Conservation (phyloP, 2,329 filamentous ascomycete species). For the Cladophialophora chaetospira region DNA sequence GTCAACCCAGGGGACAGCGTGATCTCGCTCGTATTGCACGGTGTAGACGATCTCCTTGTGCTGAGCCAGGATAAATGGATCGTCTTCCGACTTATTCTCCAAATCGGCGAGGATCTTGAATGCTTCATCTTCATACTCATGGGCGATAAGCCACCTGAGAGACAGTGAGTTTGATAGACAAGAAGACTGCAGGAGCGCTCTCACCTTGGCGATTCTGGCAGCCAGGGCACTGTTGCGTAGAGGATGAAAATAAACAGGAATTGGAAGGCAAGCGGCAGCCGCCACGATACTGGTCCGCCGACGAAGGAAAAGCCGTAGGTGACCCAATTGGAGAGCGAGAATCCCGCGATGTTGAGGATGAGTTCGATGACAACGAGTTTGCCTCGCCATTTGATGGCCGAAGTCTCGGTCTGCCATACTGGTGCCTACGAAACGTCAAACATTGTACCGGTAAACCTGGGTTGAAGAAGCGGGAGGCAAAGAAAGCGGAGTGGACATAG, state of each 20-base stretch:
- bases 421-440: slow-evolving; percentile 55
- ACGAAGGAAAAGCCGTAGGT: slow-evolving; percentile 55
- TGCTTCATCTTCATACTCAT: slow-evolving; percentile 49
- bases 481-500: no score
- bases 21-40: slow-evolving; percentile 52
- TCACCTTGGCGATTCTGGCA: slow-evolving; percentile 47
- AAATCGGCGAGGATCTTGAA: slow-evolving; percentile 53
- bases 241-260: slow-evolving; percentile 54
- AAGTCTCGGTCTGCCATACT: slow-evolving; percentile 56
- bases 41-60: slow-evolving; percentile 52
- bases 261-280: slow-evolving; percentile 52
- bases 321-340: slow-evolving; percentile 55
- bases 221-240: slow-evolving; percentile 49
- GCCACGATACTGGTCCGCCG: slow-evolving; percentile 46
- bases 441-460: slow-evolving; percentile 51
- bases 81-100: slow-evolving; percentile 47
- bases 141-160: slow-evolving; percentile 49
- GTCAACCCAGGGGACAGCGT: slow-evolving; percentile 54
- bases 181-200: neutral
- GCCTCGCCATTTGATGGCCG: slow-evolving; percentile 47
- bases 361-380: slow-evolving; percentile 53
- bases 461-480: no score
- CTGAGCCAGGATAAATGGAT: slow-evolving; percentile 50
- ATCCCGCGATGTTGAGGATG: slow-evolving; percentile 55
- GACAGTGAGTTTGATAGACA: neutral